These are phyloP conservation scores for Claviceps purpurea DNA, from an alignment of 2,329 filamentous ascomycete genomes.

Conservation along the genomic window DNA sequence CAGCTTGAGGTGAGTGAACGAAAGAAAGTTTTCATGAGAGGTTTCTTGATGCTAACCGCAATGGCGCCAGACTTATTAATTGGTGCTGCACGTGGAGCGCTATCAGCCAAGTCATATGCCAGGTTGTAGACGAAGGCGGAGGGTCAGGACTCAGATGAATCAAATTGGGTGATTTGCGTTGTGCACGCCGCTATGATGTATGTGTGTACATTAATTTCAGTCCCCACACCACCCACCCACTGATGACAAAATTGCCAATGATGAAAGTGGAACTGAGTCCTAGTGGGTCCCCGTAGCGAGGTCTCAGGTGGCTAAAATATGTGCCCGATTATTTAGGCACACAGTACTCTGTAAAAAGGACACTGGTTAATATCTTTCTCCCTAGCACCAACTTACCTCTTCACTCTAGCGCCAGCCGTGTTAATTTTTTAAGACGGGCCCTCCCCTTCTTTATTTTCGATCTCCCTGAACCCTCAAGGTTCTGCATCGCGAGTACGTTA, in stretches of 20 bases:
- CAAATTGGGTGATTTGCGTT: not conserved
- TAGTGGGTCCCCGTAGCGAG: not conserved
- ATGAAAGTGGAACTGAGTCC: not conserved
- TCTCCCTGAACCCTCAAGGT: not conserved
- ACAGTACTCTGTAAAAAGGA: not conserved
- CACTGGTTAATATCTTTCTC: not conserved
- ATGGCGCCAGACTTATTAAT: not conserved
- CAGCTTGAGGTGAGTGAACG: not conserved
- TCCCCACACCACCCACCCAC: not conserved
- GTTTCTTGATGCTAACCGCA: not conserved
- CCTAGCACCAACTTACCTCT: not conserved
- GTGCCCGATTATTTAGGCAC: constrained; percentile 1
- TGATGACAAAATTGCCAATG: not conserved
- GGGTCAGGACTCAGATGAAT: not conserved
- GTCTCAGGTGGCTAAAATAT: not conserved
- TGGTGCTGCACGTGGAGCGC: not conserved
- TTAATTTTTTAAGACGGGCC: not conserved
- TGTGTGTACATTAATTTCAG: not conserved
- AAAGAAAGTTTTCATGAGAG: not conserved
- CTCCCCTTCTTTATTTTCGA: not conserved
- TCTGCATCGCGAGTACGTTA: not conserved
- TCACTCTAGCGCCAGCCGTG: not conserved
- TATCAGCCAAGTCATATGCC: too few relatives aligned
- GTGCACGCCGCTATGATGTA: not conserved
- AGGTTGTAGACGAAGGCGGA: not conserved